phyloP scores from a whole-genome alignment of 2,329 filamentous ascomycete species.

The Pseudogymnoascus sp. region DNA sequence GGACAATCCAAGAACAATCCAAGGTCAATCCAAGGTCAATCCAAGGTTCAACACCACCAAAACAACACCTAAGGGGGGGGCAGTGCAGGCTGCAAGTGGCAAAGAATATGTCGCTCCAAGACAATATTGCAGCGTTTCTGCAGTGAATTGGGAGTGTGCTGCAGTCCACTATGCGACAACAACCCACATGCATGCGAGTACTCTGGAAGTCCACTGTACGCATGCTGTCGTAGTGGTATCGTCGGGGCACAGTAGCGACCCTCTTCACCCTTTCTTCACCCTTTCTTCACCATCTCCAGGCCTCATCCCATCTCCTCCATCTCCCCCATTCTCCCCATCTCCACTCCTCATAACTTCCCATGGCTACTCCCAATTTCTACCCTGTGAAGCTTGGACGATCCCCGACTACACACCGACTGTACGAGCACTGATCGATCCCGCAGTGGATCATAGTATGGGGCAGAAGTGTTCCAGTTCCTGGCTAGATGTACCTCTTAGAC shows the following conservation, averaged over 20 bases:
- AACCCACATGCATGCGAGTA: neutral
- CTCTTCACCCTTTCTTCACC: neutral
- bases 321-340: neutral
- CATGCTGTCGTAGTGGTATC: neutral
- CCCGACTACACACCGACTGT: conserved; percentile 1
- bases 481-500: neutral
- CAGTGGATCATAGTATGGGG: conserved; percentile 4
- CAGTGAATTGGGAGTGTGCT: too few relatives aligned
- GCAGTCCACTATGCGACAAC: neutral
- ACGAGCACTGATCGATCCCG: conserved; percentile 1
- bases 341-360: neutral
- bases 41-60: neutral
- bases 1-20: neutral
- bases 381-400: neutral
- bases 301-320: neutral
- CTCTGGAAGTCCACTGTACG: neutral
- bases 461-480: conserved; percentile 2
- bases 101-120: neutral
- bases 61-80: neutral
- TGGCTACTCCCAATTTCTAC: neutral
- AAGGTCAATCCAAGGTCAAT: neutral
- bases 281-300: neutral
- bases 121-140: neutral
- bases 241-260: neutral
- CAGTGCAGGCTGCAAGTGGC: neutral